These are phyloP conservation scores for Xylaria sp. DNA, from an alignment of 2,329 filamentous ascomycete species.

Conservation along the genomic window DNA sequence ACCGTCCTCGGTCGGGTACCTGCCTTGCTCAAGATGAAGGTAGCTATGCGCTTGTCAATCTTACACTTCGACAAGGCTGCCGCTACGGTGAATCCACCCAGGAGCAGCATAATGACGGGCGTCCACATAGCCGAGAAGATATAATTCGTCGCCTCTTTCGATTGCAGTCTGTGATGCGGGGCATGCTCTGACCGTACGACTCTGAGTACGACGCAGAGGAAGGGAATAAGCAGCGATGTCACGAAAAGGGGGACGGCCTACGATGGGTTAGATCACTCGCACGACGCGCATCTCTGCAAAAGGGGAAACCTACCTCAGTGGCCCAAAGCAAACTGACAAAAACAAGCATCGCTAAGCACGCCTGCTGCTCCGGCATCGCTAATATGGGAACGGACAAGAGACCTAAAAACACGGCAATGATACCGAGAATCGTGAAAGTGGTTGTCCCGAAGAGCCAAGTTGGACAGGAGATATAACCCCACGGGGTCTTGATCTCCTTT, in stretches of 20 bases:
- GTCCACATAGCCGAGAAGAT: constrained; percentile 98
- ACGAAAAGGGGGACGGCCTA: constrained; percentile 94
- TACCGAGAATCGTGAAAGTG: constrained; percentile 68
- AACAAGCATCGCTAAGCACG: constrained; percentile 87
- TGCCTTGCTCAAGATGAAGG: constrained; percentile 91
- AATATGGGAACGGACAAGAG: constrained; percentile 76
- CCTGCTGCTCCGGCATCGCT: constrained; percentile 84
- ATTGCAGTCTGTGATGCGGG: constrained; percentile 64
- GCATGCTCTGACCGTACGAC: constrained; percentile 73
- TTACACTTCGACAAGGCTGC: constrained; percentile 95
- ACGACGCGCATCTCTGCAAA: not conserved
- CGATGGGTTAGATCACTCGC: constrained; percentile 6
- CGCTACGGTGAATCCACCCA: constrained; percentile 93
- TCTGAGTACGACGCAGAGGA: constrained; percentile 79
- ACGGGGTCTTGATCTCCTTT: constrained; percentile 70
- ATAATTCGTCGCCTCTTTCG: constrained; percentile 74
- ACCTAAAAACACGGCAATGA: constrained; percentile 66
- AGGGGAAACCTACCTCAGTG: constrained; percentile 63
- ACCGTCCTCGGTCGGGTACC: constrained; percentile 86
- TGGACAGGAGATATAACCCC: constrained; percentile 71
- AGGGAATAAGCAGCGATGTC: constrained; percentile 88
- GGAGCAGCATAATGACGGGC: constrained; percentile 94
- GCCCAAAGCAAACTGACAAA: constrained; percentile 95
- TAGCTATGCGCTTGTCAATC: constrained; percentile 95
- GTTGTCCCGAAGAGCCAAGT: constrained; percentile 78